Evolutionary conservation across 2,329 filamentous ascomycete genomes (phyloP).

Genomic region (Microcyclosporella mali): DNA sequence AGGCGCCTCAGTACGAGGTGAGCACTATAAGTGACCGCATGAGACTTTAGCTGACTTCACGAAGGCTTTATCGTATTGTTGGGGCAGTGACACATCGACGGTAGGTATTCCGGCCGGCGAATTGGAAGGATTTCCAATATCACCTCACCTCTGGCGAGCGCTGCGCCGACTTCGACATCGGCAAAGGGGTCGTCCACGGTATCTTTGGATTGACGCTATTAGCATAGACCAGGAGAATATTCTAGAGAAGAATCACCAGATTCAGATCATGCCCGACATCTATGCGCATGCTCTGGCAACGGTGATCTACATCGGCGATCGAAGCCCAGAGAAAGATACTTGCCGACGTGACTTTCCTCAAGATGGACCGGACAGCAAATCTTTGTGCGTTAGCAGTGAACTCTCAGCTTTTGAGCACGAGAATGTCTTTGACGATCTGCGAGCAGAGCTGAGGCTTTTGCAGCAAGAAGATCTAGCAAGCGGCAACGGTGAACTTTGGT

Average conservation of each 20-base stretch:
- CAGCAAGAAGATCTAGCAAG: slow-evolving; percentile 1
- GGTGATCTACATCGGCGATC: slow-evolving; percentile 18
- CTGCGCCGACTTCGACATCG: slow-evolving; percentile 7
- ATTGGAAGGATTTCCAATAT: slow-evolving; percentile 7
- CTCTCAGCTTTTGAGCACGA: slow-evolving; percentile 17
- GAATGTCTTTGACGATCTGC: slow-evolving; percentile 8
- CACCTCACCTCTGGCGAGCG: slow-evolving; percentile 11
- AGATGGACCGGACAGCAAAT: slow-evolving; percentile 1
- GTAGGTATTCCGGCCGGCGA: slow-evolving; percentile 6
- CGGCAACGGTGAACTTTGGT: slow-evolving; percentile 14
- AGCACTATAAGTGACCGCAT: no score
- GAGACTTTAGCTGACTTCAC: no score
- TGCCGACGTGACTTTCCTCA: slow-evolving; percentile 7
- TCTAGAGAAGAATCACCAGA: slow-evolving; percentile 17
- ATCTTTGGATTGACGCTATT: slow-evolving; percentile 22
- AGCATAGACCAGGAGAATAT: slow-evolving; percentile 22
- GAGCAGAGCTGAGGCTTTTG: slow-evolving; percentile 6
- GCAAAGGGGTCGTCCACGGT: neutral
- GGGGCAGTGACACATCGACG: slow-evolving; percentile 3
- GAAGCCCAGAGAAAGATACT: slow-evolving; percentile 1
- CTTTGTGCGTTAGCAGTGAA: slow-evolving; percentile 13
- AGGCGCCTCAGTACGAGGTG: slow-evolving; percentile 8
- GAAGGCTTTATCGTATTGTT: slow-evolving; percentile 15
- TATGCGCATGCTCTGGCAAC: slow-evolving; percentile 16
- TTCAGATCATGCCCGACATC: slow-evolving; percentile 20